Evolutionary conservation across 148 eudicot genomes (phyloP).

Genomic region (Nepenthes mirabilis): DNA sequence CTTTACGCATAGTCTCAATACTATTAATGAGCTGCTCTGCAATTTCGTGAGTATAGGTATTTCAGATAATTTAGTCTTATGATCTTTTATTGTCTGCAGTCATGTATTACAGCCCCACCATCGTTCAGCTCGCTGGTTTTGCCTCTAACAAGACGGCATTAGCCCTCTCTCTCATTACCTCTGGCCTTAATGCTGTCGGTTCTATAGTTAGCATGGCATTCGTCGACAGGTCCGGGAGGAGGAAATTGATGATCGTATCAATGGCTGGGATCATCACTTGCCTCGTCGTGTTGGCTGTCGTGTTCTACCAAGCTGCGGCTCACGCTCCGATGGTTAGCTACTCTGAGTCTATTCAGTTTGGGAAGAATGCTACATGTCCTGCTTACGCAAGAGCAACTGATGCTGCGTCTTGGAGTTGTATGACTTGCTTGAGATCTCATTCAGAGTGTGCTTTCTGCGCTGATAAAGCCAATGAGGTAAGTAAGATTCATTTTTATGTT

Average conservation of each 20-base stretch:
- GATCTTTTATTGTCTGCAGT: background rate
- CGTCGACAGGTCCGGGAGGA: slow-evolving; percentile 74
- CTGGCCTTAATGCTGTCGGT: slow-evolving; percentile 76
- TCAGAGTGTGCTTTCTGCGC: slow-evolving; percentile 61
- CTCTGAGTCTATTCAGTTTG: slow-evolving; percentile 34
- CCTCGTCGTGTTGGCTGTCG: slow-evolving; percentile 26
- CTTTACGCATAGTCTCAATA: too few species aligned
- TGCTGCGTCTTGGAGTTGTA: slow-evolving; percentile 47
- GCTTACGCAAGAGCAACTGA: slow-evolving; percentile 19
- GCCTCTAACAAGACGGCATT: slow-evolving; percentile 75
- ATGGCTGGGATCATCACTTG: slow-evolving; percentile 56
- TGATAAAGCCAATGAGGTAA: slow-evolving; percentile 28
- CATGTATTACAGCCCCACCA: slow-evolving; percentile 86
- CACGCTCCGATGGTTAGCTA: slow-evolving; percentile 33
- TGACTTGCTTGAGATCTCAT: slow-evolving; percentile 48
- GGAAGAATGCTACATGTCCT: slow-evolving; percentile 51
- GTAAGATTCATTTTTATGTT: background rate
- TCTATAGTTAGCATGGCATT: slow-evolving; percentile 56
- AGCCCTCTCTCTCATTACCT: slow-evolving; percentile 67
- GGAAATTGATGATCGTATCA: slow-evolving; percentile 55
- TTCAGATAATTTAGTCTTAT: too few species aligned
- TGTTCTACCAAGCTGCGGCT: slow-evolving; percentile 39
- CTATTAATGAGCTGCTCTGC: too few species aligned
- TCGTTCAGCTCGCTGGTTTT: slow-evolving; percentile 70
- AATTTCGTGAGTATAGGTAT: too few species aligned